Conservation (phyloP, 1,139 yeast genomes). For the Blastobotrys buckinghamii region DNA sequence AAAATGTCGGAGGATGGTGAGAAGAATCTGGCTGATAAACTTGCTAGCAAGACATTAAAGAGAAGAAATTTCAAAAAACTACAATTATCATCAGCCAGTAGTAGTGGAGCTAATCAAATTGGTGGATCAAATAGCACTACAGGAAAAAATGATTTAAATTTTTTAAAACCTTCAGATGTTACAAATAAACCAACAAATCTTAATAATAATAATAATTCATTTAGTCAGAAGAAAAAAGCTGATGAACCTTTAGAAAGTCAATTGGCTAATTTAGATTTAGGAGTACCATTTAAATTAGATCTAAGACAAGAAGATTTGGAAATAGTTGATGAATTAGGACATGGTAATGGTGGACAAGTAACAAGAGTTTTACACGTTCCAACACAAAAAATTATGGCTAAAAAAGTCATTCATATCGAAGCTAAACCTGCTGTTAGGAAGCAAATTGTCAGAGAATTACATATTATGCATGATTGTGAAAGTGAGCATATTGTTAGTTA, state of each 20-base stretch:
- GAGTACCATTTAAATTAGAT: conserved; percentile 45
- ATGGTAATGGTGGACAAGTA: conserved; percentile 94
- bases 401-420: conserved; percentile 81
- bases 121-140: not conserved
- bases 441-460: conserved; percentile 80
- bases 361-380: conserved; percentile 85
- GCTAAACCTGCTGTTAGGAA: conserved; percentile 75
- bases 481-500: conserved; percentile 77
- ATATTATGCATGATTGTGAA: conserved; percentile 86
- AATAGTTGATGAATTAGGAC: conserved; percentile 71
- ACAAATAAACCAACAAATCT: not conserved
- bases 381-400: conserved; percentile 83
- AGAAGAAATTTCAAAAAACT: conserved; percentile 72
- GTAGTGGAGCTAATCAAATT: not conserved
- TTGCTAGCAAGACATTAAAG: conserved; percentile 54
- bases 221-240: conserved; percentile 1
- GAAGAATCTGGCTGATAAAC: conserved; percentile 20
- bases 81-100: conserved; percentile 36
- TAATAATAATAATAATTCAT: not conserved
- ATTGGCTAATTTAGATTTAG: conserved; percentile 38
- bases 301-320: conserved; percentile 65
- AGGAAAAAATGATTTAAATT: not conserved
- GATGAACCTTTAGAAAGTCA: conserved; percentile 26
- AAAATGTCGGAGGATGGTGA: too few relatives aligned
- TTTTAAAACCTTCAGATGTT: not conserved